Base-by-base conservation (phyloP, 305 asterid species). In the Fraxinus latifolia region DNA sequence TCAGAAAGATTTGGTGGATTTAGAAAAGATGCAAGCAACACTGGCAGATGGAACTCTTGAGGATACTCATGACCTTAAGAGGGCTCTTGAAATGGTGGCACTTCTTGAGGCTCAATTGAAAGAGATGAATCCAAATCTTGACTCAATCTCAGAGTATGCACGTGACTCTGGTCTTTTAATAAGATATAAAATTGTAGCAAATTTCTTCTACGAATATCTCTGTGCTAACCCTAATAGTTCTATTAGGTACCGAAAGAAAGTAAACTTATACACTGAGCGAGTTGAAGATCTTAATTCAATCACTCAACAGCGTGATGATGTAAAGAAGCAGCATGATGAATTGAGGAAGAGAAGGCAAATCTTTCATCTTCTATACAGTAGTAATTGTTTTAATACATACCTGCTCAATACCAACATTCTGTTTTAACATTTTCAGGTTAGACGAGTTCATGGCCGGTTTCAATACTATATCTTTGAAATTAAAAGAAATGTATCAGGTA, bases 401-500 rank as follows among this genome's bases (percentile, higher is more conserved):
- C 33, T 62, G 25, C 81, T 29, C 29, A 21, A n/a, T 81, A 37
- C 77, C 31, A 70, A 36, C 70, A 27, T 68, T 5, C n/a, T 36
- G 33, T 81, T 79, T 78, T 79, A 76, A 77, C 82, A 11, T 68
- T 80, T 85, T 87, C 94, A 95, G 98, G 94, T 87, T 92, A 77
- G 98, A 94, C 76, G 99, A 95, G 87, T 95, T 95, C 86, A 91
- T 95, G 98, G 96, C 92, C 17, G 99, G 99, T 77, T 96, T 96
- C 74, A 96, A 93, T 89, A 90, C 94, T 74, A 94, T 96, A 47
- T 96, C 99, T 7, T 85, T 96, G 91, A 96, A 96, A 86, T 89
- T 96, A 84, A 96, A 96, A 88, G 98, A 94, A 84, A 96, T 96
- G 99, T 96, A 94, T 90, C 99, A 96, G 99, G 99, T 96, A 53